Percentiles rank a stretch among this genome's conserved stretches.
Evolutionary conservation across 2,329 filamentous ascomycete genomes (phyloP).

Genomic region (Daldinia sp.): DNA sequence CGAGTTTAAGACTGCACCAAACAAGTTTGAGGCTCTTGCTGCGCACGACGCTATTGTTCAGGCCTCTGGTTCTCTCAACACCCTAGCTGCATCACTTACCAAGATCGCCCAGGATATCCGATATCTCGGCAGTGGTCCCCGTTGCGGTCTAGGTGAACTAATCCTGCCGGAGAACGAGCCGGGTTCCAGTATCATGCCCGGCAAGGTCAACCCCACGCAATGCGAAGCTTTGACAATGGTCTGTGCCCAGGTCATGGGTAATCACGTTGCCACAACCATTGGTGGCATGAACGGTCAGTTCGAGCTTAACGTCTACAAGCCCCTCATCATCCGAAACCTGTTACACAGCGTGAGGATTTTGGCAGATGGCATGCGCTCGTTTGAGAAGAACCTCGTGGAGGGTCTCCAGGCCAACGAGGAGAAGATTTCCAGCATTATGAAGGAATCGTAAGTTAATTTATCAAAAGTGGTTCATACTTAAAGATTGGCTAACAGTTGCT

Average conservation of each 20-base stretch:
- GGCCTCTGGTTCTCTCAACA: conserved; percentile 92
- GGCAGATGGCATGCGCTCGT: conserved; percentile 91
- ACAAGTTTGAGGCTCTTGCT: conserved; percentile 98
- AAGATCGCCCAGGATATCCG: conserved; percentile 99
- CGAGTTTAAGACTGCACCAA: conserved; percentile 93
- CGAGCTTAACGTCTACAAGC: conserved; percentile 99
- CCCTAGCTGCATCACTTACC: conserved; percentile 87
- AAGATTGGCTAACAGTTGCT: conserved; percentile 10
- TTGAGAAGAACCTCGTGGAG: conserved; percentile 89
- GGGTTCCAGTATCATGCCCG: conserved; percentile 97
- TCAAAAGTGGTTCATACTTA: neutral
- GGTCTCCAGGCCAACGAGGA: conserved; percentile 94
- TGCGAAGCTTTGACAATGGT: conserved; percentile 98
- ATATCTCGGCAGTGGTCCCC: conserved; percentile 94
- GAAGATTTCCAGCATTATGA: conserved; percentile 87
- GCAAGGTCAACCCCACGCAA: conserved; percentile 99
- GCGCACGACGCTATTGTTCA: conserved; percentile 96
- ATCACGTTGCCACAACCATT: conserved; percentile 91
- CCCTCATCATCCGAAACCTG: conserved; percentile 92
- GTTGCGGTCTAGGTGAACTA: conserved; percentile 94
- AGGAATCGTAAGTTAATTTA: conserved; percentile 78
- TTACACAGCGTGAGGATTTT: conserved; percentile 91
- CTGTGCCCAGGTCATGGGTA: conserved; percentile 97
- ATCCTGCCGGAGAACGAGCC: conserved; percentile 97
- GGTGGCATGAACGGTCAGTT: conserved; percentile 98